Conservation (phyloP, 2,329 filamentous ascomycete species). For the Xylariaceae sp. region DNA sequence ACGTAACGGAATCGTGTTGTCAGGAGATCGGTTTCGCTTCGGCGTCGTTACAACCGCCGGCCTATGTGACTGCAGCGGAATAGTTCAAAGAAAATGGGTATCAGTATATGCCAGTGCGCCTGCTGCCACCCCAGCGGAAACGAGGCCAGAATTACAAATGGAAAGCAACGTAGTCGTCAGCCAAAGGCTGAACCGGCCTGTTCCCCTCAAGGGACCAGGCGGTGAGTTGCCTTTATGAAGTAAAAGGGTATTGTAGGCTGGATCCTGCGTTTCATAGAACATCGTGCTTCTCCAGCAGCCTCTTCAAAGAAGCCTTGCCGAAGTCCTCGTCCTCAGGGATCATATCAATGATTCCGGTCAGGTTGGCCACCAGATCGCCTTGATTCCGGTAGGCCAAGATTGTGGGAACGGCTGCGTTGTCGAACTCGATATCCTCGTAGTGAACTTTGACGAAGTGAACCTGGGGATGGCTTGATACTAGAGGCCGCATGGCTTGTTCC, state of each 20-base stretch:
- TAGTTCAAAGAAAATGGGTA: slow-evolving; percentile 4
- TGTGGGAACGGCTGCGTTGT: slow-evolving; percentile 80
- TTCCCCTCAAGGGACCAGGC: no score
- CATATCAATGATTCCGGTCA: slow-evolving; percentile 83
- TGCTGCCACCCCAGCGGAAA: neutral
- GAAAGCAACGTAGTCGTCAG: neutral
- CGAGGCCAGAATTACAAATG: neutral
- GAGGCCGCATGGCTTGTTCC: slow-evolving; percentile 69
- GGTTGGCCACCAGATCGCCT: slow-evolving; percentile 84
- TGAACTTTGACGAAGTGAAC: slow-evolving; percentile 89
- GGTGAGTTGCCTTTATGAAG: no score
- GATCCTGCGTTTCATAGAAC: slow-evolving; percentile 37
- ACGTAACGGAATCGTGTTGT: no score
- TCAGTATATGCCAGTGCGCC: slow-evolving; percentile 1
- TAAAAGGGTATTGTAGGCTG: no score
- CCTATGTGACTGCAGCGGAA: no score
- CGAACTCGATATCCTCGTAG: slow-evolving; percentile 90
- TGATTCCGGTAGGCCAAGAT: slow-evolving; percentile 82
- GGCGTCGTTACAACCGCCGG: no score
- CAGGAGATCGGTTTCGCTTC: no score
- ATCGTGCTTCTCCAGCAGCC: slow-evolving; percentile 47
- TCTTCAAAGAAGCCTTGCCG: slow-evolving; percentile 47
- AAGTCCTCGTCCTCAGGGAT: slow-evolving; percentile 67
- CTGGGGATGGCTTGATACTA: slow-evolving; percentile 67
- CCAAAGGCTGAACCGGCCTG: neutral